Conservation (phyloP, 768 basidiomycete species). For the Suillus paluster region DNA sequence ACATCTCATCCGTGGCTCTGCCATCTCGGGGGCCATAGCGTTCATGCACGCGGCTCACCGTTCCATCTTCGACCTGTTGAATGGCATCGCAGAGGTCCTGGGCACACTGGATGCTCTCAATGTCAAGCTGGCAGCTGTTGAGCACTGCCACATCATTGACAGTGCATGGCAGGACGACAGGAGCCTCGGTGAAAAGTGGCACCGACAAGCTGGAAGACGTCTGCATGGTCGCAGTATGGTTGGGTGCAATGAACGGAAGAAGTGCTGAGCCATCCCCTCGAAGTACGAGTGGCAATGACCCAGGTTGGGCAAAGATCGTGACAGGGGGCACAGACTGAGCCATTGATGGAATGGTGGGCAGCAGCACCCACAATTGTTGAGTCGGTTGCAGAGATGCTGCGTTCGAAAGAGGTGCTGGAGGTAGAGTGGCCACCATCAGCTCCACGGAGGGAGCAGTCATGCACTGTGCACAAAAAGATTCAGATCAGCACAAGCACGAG, state of each 20-base stretch:
- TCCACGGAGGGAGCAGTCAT: too few species aligned
- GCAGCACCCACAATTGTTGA: neutral
- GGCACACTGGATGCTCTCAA: constrained; percentile 1
- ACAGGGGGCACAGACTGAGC: too few species aligned
- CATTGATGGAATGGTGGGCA: too few species aligned
- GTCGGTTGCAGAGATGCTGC: neutral
- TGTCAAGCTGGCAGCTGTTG: constrained; percentile 3
- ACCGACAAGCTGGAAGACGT: neutral
- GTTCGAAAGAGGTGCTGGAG: too few species aligned
- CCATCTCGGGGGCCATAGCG: constrained; percentile 5
- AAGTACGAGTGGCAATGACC: too few species aligned
- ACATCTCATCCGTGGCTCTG: neutral
- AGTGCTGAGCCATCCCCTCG: too few species aligned
- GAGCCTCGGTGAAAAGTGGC: neutral
- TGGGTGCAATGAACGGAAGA: too few species aligned
- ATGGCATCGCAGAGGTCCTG: constrained; percentile 1
- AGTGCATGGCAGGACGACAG: neutral
- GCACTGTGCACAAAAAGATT: too few species aligned
- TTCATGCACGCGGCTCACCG: neutral
- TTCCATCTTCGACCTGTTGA: constrained; percentile 6
- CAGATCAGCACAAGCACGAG: neutral
- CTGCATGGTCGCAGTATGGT: too few species aligned
- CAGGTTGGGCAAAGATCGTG: too few species aligned
- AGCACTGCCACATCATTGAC: neutral
- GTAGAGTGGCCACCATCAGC: too few species aligned